Evolutionary conservation across 441 rosid genomes (phyloP).

Genomic region (Pelargonium cotyledonis): DNA sequence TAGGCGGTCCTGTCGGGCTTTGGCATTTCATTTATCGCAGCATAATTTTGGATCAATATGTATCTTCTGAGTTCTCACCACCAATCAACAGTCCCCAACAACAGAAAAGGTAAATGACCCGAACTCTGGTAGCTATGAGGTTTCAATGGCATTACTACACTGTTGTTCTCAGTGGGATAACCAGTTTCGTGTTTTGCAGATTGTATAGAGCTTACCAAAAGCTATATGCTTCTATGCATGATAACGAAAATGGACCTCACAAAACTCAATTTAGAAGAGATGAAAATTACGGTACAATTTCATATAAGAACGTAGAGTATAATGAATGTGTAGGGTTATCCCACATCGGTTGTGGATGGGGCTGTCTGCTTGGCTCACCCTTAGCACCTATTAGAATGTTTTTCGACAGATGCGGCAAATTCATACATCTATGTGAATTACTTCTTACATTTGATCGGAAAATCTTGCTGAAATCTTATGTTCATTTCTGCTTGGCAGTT

Average conservation of each 20-base stretch:
- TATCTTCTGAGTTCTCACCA: conserved; percentile 80
- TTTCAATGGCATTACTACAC: no score
- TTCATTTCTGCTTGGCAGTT: conserved; percentile 35
- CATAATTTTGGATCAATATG: conserved; percentile 84
- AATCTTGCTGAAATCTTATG: conserved; percentile 9
- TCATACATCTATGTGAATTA: no score
- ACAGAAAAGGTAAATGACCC: conserved; percentile 59
- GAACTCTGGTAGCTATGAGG: not conserved
- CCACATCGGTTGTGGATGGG: no score
- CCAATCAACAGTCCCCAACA: conserved; percentile 68
- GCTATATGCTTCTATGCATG: conserved; percentile 84
- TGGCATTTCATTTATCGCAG: conserved; percentile 99
- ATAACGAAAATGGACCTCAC: conserved; percentile 72
- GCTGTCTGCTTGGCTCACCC: no score
- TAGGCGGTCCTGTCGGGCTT: conserved; percentile 88
- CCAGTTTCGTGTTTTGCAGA: conserved; percentile 41
- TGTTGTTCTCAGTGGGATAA: conserved; percentile 6
- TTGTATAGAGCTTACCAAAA: conserved; percentile 93
- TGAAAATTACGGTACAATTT: conserved; percentile 58
- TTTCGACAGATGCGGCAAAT: no score
- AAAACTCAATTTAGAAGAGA: conserved; percentile 96
- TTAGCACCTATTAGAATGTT: no score
- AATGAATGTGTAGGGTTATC: no score
- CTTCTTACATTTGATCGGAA: not conserved
- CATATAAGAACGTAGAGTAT: not conserved